Percentiles rank a stretch among this genome's conserved stretches.
These are phyloP conservation scores for Cercospora nicotianae DNA, from an alignment of 2,329 filamentous ascomycete genomes.

Conservation along the genomic window DNA sequence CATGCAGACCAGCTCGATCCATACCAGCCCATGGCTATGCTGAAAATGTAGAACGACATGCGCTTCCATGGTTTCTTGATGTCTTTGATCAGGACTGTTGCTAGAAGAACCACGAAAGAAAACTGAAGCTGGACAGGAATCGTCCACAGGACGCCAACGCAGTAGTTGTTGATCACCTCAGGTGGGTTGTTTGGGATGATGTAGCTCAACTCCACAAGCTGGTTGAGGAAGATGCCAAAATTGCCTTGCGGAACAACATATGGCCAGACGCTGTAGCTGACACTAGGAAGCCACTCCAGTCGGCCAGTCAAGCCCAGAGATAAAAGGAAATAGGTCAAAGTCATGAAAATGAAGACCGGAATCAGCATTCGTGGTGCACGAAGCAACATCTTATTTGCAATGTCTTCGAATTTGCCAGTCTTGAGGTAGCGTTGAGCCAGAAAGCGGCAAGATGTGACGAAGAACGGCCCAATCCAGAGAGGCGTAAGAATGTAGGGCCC, in stretches of 20 bases:
- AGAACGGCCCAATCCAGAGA: slow-evolving; percentile 52
- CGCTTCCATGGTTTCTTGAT: slow-evolving; percentile 51
- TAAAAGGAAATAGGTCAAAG: slow-evolving; percentile 51
- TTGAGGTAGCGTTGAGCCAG: slow-evolving; percentile 46
- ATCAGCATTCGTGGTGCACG: slow-evolving; percentile 50
- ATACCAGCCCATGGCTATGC: slow-evolving; percentile 50
- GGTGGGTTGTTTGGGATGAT: slow-evolving; percentile 52
- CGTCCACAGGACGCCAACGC: slow-evolving; percentile 53
- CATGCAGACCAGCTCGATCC: slow-evolving; percentile 48
- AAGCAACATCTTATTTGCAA: slow-evolving; percentile 48
- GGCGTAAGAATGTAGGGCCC: slow-evolving; percentile 49
- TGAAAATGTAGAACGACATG: slow-evolving; percentile 47
- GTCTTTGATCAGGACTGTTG: slow-evolving; percentile 47
- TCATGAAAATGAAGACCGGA: slow-evolving; percentile 46
- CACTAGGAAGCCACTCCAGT: slow-evolving; percentile 48
- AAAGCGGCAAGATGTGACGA: slow-evolving; percentile 52
- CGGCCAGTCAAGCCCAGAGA: slow-evolving; percentile 47
- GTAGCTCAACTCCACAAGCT: slow-evolving; percentile 48
- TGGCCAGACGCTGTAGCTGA: slow-evolving; percentile 52
- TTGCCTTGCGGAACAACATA: slow-evolving; percentile 45
- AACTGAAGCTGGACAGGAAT: slow-evolving; percentile 53
- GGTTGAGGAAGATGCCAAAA: slow-evolving; percentile 46
- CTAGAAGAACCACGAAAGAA: slow-evolving; percentile 48
- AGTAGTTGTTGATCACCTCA: slow-evolving; percentile 51
- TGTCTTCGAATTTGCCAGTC: slow-evolving; percentile 45